A percentile compares a stretch with the other conserved stretches of the same genome.
These are phyloP conservation scores for Carex pumila DNA, from an alignment of 176 grass and related monocot species.

Conservation along the genomic window DNA sequence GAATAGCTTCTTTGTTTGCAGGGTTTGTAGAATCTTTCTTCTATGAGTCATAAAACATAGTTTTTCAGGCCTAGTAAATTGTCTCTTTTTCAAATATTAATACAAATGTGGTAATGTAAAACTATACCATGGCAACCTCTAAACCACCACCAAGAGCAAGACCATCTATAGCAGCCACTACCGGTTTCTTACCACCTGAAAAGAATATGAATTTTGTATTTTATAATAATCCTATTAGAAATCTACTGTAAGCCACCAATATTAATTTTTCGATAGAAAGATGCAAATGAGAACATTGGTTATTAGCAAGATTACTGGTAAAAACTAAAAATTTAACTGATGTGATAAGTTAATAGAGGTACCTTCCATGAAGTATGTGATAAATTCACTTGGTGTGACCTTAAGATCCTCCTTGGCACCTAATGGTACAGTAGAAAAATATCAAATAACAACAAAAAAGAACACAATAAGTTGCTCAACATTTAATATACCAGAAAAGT, in stretches of 20 bases:
- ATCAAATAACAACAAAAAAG: slow-evolving; percentile 5
- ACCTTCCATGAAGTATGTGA: slow-evolving; percentile 14
- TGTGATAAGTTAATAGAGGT: not conserved
- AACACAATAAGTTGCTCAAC: not conserved
- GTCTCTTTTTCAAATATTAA: not conserved
- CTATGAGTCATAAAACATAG: not conserved
- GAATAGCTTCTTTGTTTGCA: not conserved
- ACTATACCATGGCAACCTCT: slow-evolving; percentile 83
- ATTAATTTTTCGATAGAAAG: not conserved
- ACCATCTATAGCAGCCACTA: slow-evolving; percentile 79
- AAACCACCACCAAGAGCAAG: slow-evolving; percentile 81
- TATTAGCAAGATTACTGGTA: not conserved
- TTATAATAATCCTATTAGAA: not conserved
- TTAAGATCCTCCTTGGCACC: slow-evolving; percentile 11
- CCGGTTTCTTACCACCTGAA: slow-evolving; percentile 65
- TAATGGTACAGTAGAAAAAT: slow-evolving; percentile 1
- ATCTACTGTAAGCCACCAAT: not conserved
- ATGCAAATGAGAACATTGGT: not conserved
- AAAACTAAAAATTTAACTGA: not conserved
- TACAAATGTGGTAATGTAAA: slow-evolving; percentile 8
- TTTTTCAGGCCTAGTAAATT: not conserved
- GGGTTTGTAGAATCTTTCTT: not conserved
- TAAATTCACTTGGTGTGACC: slow-evolving; percentile 10
- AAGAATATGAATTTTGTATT: slow-evolving; percentile 3
- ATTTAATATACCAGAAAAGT: not conserved